phyloP scores from a whole-genome alignment of 1,139 yeast species.

The Kodamaea alishanica region DNA sequence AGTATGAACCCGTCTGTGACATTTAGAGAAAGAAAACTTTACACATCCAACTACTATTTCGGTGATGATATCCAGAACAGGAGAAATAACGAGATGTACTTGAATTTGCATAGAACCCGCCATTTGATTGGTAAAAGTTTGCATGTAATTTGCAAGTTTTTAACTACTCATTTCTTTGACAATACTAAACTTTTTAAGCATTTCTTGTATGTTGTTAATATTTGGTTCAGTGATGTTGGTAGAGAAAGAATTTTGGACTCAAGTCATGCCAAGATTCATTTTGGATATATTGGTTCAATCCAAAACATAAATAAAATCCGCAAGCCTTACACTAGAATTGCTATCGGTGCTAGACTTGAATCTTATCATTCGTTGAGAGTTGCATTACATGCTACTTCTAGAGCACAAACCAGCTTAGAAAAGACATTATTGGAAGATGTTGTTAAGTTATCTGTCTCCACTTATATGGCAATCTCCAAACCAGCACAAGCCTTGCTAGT shows the following conservation, averaged over 20 bases:
- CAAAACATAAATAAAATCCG: slow-evolving; percentile 47
- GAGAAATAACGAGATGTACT: slow-evolving; percentile 50
- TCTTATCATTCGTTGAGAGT: slow-evolving; percentile 75
- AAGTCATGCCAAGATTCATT: slow-evolving; percentile 42
- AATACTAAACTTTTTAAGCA: slow-evolving; percentile 68
- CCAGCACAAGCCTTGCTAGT: slow-evolving; percentile 71
- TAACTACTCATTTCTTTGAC: slow-evolving; percentile 53
- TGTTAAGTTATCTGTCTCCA: slow-evolving; percentile 63
- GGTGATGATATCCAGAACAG: slow-evolving; percentile 49
- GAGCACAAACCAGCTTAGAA: slow-evolving; percentile 70
- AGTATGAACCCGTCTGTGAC: slow-evolving; percentile 48
- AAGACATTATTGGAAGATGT: slow-evolving; percentile 62
- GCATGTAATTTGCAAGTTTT: slow-evolving; percentile 53
- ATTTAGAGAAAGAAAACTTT: slow-evolving; percentile 57
- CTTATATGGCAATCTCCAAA: slow-evolving; percentile 64
- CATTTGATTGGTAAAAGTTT: slow-evolving; percentile 62
- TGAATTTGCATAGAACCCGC: slow-evolving; percentile 60
- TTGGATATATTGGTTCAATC: slow-evolving; percentile 32
- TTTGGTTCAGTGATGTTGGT: slow-evolving; percentile 86
- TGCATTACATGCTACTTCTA: slow-evolving; percentile 68
- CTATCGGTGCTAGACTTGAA: slow-evolving; percentile 73
- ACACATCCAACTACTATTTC: slow-evolving; percentile 55
- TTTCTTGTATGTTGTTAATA: slow-evolving; percentile 61
- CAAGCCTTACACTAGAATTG: slow-evolving; percentile 76
- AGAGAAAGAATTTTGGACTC: slow-evolving; percentile 63